Evolutionary conservation across 176 grass and related monocot species (phyloP).

Genomic region (Bonia amplexicaulis): DNA sequence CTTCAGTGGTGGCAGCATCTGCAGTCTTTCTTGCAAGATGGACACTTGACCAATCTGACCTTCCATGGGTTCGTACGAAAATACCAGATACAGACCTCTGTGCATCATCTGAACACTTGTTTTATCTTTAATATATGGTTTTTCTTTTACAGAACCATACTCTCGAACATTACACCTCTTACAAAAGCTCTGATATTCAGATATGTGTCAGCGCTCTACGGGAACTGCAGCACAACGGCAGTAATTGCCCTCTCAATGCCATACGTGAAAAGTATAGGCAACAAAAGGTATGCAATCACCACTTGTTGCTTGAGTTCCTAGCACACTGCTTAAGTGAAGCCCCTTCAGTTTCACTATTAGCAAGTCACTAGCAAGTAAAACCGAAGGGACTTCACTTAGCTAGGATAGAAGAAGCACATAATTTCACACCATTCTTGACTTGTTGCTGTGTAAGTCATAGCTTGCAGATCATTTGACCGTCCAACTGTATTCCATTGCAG

Average conservation of each 20-base stretch:
- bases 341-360: neutral
- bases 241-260: conserved; percentile 47
- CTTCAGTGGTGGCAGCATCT: conserved; percentile 76
- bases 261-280: conserved; percentile 79
- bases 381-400: neutral
- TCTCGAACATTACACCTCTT: conserved; percentile 76
- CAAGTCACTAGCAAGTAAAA: neutral
- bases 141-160: conserved; percentile 58
- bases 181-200: conserved; percentile 64
- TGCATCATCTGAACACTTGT: neutral
- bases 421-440: neutral
- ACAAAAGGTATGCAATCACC: conserved; percentile 51
- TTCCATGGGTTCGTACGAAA: conserved; percentile 67
- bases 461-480: neutral
- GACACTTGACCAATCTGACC: conserved; percentile 72
- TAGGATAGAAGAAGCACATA: neutral
- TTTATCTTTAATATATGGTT: conserved; percentile 4
- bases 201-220: conserved; percentile 38
- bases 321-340: neutral
- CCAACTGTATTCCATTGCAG: conserved; percentile 30
- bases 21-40: conserved; percentile 81
- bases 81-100: neutral
- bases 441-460: neutral
- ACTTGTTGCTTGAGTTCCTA: conserved; percentile 3
- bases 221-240: conserved; percentile 72